Base-by-base conservation (phyloP, 768 basidiomycete species). In the Suillus brevipes region DNA sequence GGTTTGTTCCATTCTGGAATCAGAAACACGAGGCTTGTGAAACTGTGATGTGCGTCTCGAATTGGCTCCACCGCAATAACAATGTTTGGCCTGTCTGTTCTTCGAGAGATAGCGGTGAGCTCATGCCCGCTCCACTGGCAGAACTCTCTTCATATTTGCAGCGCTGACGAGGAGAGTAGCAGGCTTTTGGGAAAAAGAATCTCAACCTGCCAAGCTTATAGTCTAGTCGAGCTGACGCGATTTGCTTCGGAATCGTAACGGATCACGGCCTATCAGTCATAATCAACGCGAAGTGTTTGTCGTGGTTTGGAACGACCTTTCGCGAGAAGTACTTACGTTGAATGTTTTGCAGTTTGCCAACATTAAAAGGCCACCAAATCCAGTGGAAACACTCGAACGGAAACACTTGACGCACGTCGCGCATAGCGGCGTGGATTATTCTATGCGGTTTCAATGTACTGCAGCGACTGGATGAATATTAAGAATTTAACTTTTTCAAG, bases 251-350 rank as follows among this genome's bases (percentile, higher is more conserved):
- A n/a, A 47, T 47, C 45, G 45, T 47, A 47, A 47, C 45, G n/a
- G 45, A 47, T 12, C 45, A 47, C n/a, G 10, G 43, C 45, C 40
- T 7, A 47, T 47, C n/a, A 47, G 45, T 47, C 45, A 47, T 47
- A 47, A 47, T 47, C n/a, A n/a, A 47, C n/a, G n/a, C 45, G n/a
- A 47, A 47, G 80, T 83, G 43, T 43, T 43, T 43, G 43, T 20
- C 2, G 43, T 43, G 20, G 42, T 43, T 43, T 43, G 42, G 42
- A 6, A 43, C 42, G 18, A 43, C 42, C 6, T 20, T 43, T 18
- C 18, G 42, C 42, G 18, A 43, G 20, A 18, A 43, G 16, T 7
- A 18, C 40, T 42, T 47, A 47, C 45, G 45, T 47, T 47, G 20
- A n/a, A 47, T 9, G n/a, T 12, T 10, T 47, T 42, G 23, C 23